Evolutionary conservation across 2,329 filamentous ascomycete species (phyloP), one percentile per base, ranked within the genome.

Genomic region (Scedosporium dehoogii): DNA sequence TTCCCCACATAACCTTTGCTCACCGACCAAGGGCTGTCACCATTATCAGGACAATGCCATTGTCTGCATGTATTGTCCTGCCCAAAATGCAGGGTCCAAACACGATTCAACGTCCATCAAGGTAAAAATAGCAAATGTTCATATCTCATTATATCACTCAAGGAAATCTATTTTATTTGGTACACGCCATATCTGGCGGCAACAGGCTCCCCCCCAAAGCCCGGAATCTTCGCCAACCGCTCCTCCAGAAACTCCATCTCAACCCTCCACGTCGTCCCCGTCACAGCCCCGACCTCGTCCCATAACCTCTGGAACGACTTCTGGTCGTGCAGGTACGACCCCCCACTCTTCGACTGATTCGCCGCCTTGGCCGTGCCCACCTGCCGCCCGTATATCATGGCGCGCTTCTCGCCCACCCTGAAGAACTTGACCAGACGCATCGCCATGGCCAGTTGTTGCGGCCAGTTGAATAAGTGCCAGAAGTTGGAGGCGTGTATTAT

Each of bases 281-380:
- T 84, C 60, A 78, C 68, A 38, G 63, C 65, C 7, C 80, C 80
- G 27, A 84, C 76, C 64, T 82, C 78, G 60, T 81, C 74, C 83
- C 83, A 85, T 25, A 85, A 71, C 42, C 68, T 68, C 66, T 80
- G 78, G 70, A 84, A 85, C 62, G 76, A 81, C 6, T 71, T 68
- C 41, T 75, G 72, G 64, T 81, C 75, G 67, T 84, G 81, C 1
- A 81, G 69, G 65, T 78, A 83, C 6, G 62, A 61, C 1, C 62
- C 53, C 29, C 38, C 48, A 18, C 58, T 58, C 7, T 48, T 55
- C n/a, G 10, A 29, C 25, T 48, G 38, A 6, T 33, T 7, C 4
- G 16, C 25, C 10, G 63, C 48, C 33, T 58, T 55, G 5, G 55
- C 56, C 9, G 55, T 48, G 46, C 81, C 80, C 33, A 81, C 73